These are phyloP conservation scores for Stellera chamaejasme DNA, from an alignment of 345 rosid genomes.

Conservation along the genomic window DNA sequence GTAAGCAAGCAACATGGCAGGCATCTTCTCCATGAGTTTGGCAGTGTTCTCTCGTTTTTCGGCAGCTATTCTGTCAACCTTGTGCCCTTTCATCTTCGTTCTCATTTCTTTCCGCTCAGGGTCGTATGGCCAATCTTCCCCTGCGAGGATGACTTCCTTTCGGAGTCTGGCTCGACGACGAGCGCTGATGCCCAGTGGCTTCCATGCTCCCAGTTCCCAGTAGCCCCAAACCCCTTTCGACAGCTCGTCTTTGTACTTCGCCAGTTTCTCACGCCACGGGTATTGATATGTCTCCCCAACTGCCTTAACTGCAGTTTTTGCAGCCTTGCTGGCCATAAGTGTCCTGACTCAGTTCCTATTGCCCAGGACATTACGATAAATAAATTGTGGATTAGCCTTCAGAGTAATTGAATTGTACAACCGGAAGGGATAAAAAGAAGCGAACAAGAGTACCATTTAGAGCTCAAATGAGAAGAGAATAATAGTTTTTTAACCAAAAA, in stretches of 20 bases:
- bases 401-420: background rate
- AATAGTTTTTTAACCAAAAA: too few relatives aligned
- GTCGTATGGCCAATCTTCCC: constrained; percentile 84
- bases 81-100: constrained; percentile 81
- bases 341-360: too few relatives aligned
- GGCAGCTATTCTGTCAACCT: constrained; percentile 68
- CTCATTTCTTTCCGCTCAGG: constrained; percentile 88
- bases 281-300: constrained; percentile 41
- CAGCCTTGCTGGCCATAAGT: constrained; percentile 73
- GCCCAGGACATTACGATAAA: background rate
- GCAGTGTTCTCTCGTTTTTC: constrained; percentile 82
- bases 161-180: constrained; percentile 82
- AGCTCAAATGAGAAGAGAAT: too few relatives aligned
- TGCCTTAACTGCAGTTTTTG: constrained; percentile 47
- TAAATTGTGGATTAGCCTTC: background rate
- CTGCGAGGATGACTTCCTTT: constrained; percentile 67
- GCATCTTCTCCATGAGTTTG: constrained; percentile 84
- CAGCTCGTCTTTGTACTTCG: constrained; percentile 64
- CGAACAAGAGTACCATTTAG: too few relatives aligned
- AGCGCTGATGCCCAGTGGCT: constrained; percentile 76
- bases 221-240: constrained; percentile 88
- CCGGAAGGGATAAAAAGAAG: too few relatives aligned
- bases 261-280: constrained; percentile 77
- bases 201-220: constrained; percentile 93
- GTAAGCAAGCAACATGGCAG: constrained; percentile 66